Conservation (phyloP, 306 rosid species). For the Quercus wislizeni region DNA sequence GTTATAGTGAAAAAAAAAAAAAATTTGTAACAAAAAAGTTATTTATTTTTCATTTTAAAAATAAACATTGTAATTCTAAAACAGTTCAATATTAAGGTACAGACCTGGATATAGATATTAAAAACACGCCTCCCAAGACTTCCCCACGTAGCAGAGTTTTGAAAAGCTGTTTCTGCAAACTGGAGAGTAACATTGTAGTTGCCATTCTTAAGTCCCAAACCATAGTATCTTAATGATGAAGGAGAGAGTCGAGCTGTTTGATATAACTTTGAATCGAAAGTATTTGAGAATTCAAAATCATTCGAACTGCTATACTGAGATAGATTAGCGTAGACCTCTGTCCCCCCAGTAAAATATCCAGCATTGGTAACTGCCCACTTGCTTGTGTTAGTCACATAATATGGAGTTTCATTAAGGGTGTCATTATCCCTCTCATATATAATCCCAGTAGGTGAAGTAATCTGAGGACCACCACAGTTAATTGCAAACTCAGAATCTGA, state of each 20-base stretch:
- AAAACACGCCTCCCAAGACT: conserved; percentile 60
- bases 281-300: background rate
- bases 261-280: conserved; percentile 4
- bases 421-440: background rate
- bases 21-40: background rate
- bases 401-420: background rate
- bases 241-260: conserved; percentile 22
- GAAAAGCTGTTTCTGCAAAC: conserved; percentile 50
- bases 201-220: conserved; percentile 49
- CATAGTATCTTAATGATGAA: conserved; percentile 42
- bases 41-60: background rate
- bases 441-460: background rate
- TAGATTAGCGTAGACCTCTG: background rate
- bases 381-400: background rate
- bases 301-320: background rate
- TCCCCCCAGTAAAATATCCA: background rate
- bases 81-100: background rate
- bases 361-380: background rate
- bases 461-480: background rate
- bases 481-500: background rate
- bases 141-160: conserved; percentile 11
- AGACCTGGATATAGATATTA: conserved; percentile 58
- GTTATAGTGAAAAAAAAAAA: background rate
- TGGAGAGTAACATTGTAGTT: conserved; percentile 46
- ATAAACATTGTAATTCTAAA: background rate